Conservation (phyloP, 176 grass and related monocot genomes). For the Elaeis guineensis region DNA sequence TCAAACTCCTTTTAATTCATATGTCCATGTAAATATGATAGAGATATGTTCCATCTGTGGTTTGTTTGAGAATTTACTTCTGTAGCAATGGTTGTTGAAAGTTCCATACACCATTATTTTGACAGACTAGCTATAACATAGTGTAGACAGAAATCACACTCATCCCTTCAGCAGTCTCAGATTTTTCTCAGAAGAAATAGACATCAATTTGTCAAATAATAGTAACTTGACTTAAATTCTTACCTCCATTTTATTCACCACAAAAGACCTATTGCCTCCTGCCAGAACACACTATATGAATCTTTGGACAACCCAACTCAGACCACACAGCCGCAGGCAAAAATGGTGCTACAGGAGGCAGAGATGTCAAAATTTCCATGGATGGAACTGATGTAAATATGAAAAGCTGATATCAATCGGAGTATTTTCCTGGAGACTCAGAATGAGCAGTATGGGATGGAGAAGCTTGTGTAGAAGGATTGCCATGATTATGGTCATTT, state of each 20-base stretch:
- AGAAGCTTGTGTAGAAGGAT: neutral
- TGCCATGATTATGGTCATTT: neutral
- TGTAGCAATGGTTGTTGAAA: too few relatives aligned
- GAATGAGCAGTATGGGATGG: neutral
- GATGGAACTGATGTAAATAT: neutral
- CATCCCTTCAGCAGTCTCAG: too few relatives aligned
- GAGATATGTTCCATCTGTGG: too few relatives aligned
- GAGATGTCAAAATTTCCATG: neutral
- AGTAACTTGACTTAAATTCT: neutral
- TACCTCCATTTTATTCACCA: constrained; percentile 1
- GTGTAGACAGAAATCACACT: too few relatives aligned
- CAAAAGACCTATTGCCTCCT: constrained; percentile 1
- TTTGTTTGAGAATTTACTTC: too few relatives aligned
- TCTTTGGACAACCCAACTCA: neutral
- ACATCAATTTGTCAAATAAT: too few relatives aligned
- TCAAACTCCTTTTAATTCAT: too few relatives aligned
- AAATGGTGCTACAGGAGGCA: neutral
- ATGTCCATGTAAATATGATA: too few relatives aligned
- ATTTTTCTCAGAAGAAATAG: too few relatives aligned
- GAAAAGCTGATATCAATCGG: neutral
- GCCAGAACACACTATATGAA: neutral
- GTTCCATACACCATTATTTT: too few relatives aligned
- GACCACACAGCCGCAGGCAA: too few relatives aligned
- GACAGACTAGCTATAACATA: too few relatives aligned
- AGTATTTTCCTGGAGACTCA: neutral